phyloP scores from a whole-genome alignment of 768 basidiomycete genomes.

The Strobilomyces echinocephalus region DNA sequence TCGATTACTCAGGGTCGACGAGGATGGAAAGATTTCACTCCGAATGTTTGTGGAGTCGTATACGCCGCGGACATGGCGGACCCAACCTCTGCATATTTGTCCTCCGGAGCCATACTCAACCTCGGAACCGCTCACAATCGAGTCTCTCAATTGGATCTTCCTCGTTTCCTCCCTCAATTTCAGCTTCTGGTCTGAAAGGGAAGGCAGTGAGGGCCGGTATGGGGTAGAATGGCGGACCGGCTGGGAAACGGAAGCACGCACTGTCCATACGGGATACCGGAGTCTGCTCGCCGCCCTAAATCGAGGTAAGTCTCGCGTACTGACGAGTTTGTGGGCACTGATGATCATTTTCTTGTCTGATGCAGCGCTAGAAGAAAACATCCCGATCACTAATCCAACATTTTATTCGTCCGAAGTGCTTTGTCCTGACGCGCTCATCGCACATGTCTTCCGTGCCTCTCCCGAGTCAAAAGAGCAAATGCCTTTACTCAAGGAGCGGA shows the following conservation, averaged over 20 bases:
- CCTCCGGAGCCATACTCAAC: conserved; percentile 61
- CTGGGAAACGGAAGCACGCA: conserved; percentile 51
- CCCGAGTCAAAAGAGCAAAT: conserved; percentile 55
- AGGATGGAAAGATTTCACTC: conserved; percentile 49
- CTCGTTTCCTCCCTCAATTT: conserved; percentile 83
- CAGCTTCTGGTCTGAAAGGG: conserved; percentile 80
- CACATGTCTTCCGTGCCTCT: conserved; percentile 62
- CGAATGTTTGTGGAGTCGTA: conserved; percentile 62
- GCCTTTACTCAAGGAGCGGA: conserved; percentile 67
- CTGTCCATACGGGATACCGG: conserved; percentile 81
- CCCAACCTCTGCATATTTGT: conserved; percentile 59
- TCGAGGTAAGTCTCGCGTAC: conserved; percentile 47
- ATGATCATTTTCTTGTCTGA: background rate
- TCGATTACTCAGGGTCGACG: conserved; percentile 4
- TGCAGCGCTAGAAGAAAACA: conserved; percentile 67
- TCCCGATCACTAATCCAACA: conserved; percentile 72
- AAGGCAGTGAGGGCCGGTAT: conserved; percentile 56
- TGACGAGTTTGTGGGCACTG: background rate
- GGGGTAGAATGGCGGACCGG: conserved; percentile 74
- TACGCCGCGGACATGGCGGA: conserved; percentile 77
- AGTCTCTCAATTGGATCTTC: conserved; percentile 81
- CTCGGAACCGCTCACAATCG: conserved; percentile 48
- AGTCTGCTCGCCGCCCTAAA: conserved; percentile 80
- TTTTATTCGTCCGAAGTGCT: conserved; percentile 70
- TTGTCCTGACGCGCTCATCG: conserved; percentile 69